Conservation (phyloP, 331 rosid species). For the Rhamnella rubrinervis region DNA sequence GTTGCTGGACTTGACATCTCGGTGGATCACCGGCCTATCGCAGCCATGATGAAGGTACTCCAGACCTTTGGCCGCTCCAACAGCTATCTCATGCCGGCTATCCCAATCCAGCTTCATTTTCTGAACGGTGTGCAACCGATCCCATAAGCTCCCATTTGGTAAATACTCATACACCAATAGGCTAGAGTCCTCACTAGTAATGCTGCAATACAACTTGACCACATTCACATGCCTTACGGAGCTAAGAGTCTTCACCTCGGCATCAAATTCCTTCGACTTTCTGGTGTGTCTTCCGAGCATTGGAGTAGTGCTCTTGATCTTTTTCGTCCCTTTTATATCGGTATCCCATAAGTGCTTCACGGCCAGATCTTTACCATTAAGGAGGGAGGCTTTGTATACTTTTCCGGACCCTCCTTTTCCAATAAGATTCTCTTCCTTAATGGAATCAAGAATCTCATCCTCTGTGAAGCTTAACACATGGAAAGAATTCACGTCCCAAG, state of each 20-base stretch:
- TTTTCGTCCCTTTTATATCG: conserved; percentile 27
- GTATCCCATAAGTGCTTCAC: conserved; percentile 90
- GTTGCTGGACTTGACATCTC: conserved; percentile 91
- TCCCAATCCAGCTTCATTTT: conserved; percentile 93
- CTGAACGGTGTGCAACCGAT: conserved; percentile 52
- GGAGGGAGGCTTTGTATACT: conserved; percentile 58
- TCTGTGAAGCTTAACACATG: conserved; percentile 74
- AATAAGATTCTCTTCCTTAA: conserved; percentile 72
- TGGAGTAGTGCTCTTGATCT: conserved; percentile 44
- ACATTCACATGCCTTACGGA: conserved; percentile 90
- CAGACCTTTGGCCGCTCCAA: conserved; percentile 85
- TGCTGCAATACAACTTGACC: conserved; percentile 86
- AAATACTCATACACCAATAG: conserved; percentile 80
- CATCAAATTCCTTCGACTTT: conserved; percentile 63
- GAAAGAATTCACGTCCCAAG: conserved; percentile 88
- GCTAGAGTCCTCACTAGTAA: conserved; percentile 87
- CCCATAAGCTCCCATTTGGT: conserved; percentile 90
- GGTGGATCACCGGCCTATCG: conserved; percentile 74
- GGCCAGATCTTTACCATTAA: conserved; percentile 72
- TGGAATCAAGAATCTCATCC: conserved; percentile 81
- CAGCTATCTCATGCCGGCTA: conserved; percentile 67
- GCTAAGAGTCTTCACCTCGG: conserved; percentile 80
- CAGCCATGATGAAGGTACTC: conserved; percentile 87
- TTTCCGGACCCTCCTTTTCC: conserved; percentile 93
- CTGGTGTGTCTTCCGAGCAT: conserved; percentile 38